Evolutionary conservation across 352 stramenopile species (phyloP), one percentile per base, ranked within the genome.

Genomic region (Aphanomyces astaci): DNA sequence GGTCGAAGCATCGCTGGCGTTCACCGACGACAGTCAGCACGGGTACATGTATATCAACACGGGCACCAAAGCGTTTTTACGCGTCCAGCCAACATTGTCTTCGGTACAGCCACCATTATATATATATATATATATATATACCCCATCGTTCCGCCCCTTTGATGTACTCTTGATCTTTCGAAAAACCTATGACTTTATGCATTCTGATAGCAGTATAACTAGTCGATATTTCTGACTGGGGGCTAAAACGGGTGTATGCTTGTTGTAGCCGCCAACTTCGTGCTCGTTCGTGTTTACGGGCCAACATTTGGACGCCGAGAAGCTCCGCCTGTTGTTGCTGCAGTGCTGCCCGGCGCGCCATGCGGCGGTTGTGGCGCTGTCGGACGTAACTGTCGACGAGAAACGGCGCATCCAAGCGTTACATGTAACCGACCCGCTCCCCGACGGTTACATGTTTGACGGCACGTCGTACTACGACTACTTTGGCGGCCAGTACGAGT

Each of bases 391-490:
- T 11, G 32, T 84, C 0, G 75, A 84, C 13, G 84, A 90, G 45
- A 92, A 92, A 59, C 79, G 78, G 10, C 74, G 79, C 48, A 82
- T 92, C 48, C 84, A 90, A 54, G 75, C 78, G 62, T 52, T 77
- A 2, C 84, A 92, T 67, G 81, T 90, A 32, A 78, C 82, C 73
- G 84, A 90, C 48, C 76, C 82, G 1, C 76, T 92, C 15, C 84
- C 84, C 0, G 80, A 90, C 40, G 84, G 78, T 0, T 90, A 84
- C 57, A 69, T 89, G 52, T 92, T 79, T 48, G 84, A 92, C 45
- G 84, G 84, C 19, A 79, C 77, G 22, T 78, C 80, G 64, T 92
- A 92, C 71, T 77, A 89, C 25, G 82, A 92, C 60, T 86, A 86
- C 46, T 86, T 83, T 36, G 84, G 84, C 17, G 80, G 78, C 0